These are phyloP conservation scores for Pleurostoma richardsiae DNA, from an alignment of 2,329 filamentous ascomycete species.

Conservation along the genomic window DNA sequence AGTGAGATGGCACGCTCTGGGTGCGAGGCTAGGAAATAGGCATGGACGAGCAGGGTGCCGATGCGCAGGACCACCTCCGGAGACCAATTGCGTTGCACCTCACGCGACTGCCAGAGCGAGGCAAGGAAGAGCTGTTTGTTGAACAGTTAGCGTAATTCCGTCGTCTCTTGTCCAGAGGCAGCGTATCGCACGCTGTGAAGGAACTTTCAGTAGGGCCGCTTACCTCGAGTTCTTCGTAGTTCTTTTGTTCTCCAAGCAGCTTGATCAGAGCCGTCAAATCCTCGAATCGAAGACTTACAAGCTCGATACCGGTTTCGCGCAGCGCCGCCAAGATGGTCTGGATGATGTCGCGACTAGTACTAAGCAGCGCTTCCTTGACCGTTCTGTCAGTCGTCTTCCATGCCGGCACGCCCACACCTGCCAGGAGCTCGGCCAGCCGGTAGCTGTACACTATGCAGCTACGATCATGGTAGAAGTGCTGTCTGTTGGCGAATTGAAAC, in stretches of 20 bases:
- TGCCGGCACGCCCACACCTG: constrained; percentile 29
- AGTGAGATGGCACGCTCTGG: constrained; percentile 20
- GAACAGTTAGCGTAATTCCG: constrained; percentile 3
- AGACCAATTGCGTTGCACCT: constrained; percentile 25
- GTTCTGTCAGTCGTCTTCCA: constrained; percentile 24
- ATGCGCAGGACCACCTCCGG: constrained; percentile 20
- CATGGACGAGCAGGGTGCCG: constrained; percentile 23
- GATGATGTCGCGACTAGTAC: constrained; percentile 30
- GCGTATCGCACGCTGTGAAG: not conserved
- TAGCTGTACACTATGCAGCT: constrained; percentile 36
- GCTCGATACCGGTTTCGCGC: constrained; percentile 33
- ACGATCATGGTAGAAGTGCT: constrained; percentile 32
- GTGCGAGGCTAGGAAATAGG: constrained; percentile 19
- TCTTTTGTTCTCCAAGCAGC: constrained; percentile 40
- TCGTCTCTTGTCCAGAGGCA: too few species aligned
- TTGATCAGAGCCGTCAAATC: constrained; percentile 38
- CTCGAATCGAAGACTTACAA: constrained; percentile 33
- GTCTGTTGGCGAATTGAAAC: constrained; percentile 34
- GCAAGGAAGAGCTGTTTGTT: constrained; percentile 16
- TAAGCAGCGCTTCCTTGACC: constrained; percentile 25
- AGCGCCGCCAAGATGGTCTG: constrained; percentile 35
- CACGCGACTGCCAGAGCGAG: constrained; percentile 25
- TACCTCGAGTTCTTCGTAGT: constrained; percentile 38
- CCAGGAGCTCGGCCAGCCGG: constrained; percentile 36
- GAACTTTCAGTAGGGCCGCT: not conserved